These are phyloP conservation scores for Monsonia emarginata DNA, from an alignment of 441 rosid genomes.

Conservation along the genomic window DNA sequence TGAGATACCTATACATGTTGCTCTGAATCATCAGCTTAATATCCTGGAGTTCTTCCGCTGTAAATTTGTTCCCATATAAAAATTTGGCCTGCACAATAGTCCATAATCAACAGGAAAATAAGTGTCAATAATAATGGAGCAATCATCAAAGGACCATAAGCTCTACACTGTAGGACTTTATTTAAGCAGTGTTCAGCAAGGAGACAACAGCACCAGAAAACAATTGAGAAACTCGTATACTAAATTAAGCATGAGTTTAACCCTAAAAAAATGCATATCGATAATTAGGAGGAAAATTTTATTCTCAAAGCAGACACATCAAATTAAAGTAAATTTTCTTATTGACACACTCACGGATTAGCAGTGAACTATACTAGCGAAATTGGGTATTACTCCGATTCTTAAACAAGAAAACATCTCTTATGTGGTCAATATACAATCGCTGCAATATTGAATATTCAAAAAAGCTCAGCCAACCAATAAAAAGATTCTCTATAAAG, in stretches of 20 bases:
- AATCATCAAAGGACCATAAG: neutral
- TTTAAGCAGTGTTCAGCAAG: neutral
- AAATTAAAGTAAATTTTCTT: neutral
- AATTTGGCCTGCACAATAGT: constrained; percentile 65
- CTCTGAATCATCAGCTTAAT: constrained; percentile 97
- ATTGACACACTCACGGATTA: neutral
- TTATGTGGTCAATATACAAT: neutral
- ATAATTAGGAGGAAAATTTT: neutral
- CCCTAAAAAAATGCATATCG: neutral
- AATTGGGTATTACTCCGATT: neutral
- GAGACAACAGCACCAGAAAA: neutral
- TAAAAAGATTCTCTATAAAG: neutral
- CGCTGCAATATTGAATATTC: neutral
- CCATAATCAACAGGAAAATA: constrained; percentile 17
- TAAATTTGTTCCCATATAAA: constrained; percentile 86
- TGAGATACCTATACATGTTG: constrained; percentile 90
- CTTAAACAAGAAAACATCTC: neutral
- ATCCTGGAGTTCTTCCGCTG: constrained; percentile 70
- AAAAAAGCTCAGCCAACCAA: neutral
- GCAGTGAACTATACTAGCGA: neutral
- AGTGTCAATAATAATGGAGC: neutral
- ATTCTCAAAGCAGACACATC: neutral
- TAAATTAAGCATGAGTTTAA: neutral
- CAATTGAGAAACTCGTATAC: neutral
- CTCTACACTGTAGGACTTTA: neutral